Conservation (phyloP, 345 rosid genomes). For the Acer campestre region DNA sequence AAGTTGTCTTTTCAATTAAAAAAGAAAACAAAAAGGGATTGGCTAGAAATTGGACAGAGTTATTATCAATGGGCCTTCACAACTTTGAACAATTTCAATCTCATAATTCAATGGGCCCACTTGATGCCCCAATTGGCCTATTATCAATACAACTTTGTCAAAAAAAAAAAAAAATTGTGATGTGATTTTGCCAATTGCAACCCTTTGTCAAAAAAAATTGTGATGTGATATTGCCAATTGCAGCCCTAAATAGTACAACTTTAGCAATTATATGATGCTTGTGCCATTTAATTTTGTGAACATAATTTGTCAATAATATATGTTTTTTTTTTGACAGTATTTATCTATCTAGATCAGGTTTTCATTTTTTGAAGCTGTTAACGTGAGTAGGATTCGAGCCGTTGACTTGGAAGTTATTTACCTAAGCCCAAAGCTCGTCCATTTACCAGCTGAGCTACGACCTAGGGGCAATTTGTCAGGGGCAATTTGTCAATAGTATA, state of each 20-base stretch:
- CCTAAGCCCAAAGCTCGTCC: no score
- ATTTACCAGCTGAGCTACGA: no score
- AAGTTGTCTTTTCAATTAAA: background rate
- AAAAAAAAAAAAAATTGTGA: background rate
- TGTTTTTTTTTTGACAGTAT: no score
- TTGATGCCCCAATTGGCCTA: background rate
- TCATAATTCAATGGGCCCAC: constrained; percentile 22
- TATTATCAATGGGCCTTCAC: background rate
- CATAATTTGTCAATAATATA: no score
- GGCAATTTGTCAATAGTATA: no score
- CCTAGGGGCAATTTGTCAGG: no score
- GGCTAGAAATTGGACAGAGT: background rate
- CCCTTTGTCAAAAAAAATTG: background rate
- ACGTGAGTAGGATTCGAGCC: no score
- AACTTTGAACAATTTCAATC: background rate
- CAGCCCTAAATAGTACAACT: background rate
- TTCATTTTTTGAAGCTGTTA: no score
- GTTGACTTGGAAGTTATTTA: no score
- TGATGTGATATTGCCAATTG: background rate
- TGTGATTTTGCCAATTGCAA: background rate
- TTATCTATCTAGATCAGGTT: no score
- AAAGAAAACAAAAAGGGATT: background rate
- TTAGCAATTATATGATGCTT: background rate
- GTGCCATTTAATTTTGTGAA: background rate
- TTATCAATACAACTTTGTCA: constrained; percentile 4